Evolutionary conservation across 176 grass and related monocot genomes (phyloP).

Genomic region (Oryza glaberrima): DNA sequence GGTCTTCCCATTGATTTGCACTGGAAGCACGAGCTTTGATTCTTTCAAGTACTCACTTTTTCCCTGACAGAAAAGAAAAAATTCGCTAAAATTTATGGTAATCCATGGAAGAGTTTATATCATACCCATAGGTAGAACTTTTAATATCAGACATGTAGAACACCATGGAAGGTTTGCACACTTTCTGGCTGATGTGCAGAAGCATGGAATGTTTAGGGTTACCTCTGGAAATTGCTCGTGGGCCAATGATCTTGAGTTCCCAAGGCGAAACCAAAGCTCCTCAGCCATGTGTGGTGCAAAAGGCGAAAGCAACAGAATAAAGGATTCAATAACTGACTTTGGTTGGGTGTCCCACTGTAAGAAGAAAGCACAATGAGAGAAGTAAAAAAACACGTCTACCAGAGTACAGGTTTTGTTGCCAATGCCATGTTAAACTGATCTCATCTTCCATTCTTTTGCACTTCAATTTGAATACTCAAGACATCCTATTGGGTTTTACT

Average conservation of each 20-base stretch:
- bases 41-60: slow-evolving; percentile 85
- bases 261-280: slow-evolving; percentile 94
- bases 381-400: neutral
- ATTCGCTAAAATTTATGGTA: slow-evolving; percentile 17
- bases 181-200: neutral
- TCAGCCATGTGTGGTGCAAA: slow-evolving; percentile 90
- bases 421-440: neutral
- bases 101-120: neutral
- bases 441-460: neutral
- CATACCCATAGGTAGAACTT: neutral
- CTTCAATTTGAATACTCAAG: neutral
- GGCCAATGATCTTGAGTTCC: slow-evolving; percentile 68
- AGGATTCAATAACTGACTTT: slow-evolving; percentile 66
- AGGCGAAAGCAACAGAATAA: slow-evolving; percentile 85
- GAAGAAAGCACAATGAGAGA: slow-evolving; percentile 10
- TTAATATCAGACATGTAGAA: neutral
- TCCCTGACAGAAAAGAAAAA: slow-evolving; percentile 56
- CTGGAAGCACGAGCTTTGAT: slow-evolving; percentile 72
- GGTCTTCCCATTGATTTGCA: slow-evolving; percentile 96
- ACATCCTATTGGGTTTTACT: neutral
- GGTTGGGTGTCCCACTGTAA: slow-evolving; percentile 80
- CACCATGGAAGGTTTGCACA: neutral
- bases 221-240: slow-evolving; percentile 89
- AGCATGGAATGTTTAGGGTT: slow-evolving; percentile 19
- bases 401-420: neutral